These are phyloP conservation scores for Cutaneotrichosporon cutaneum DNA, from an alignment of 1,284 basidiomycete species.

Conservation along the genomic window DNA sequence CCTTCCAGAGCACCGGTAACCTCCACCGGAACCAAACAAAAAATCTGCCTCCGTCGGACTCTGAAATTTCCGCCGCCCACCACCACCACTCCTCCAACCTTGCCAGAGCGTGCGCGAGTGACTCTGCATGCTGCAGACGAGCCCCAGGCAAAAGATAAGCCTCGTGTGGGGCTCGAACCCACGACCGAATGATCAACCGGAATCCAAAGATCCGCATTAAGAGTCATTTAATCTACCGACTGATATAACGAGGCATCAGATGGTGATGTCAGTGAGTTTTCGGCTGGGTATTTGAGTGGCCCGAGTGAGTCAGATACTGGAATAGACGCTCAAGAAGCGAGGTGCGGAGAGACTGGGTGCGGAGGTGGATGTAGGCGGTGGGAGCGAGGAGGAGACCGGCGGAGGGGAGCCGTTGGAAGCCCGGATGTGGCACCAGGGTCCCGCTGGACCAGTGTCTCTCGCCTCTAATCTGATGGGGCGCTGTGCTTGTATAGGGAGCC, in stretches of 20 bases:
- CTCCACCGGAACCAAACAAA: constrained; percentile 7
- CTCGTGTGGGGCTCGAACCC: constrained; percentile 19
- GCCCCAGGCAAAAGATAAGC: constrained; percentile 3
- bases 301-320: too few species aligned
- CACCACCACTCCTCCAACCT: background rate
- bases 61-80: background rate
- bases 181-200: constrained; percentile 16
- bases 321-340: too few species aligned
- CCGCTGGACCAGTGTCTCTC: too few species aligned
- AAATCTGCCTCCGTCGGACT: constrained; percentile 4
- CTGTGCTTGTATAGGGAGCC: too few species aligned
- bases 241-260: constrained; percentile 6
- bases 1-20: background rate
- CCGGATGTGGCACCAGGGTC: too few species aligned
- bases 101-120: background rate
- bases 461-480: too few species aligned
- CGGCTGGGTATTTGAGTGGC: background rate
- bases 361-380: too few species aligned
- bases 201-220: constrained; percentile 6
- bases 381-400: too few species aligned
- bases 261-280: background rate
- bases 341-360: too few species aligned
- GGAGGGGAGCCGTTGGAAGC: too few species aligned
- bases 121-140: background rate
- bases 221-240: constrained; percentile 10